Conservation (phyloP, 495 filamentous ascomycete species). For the Podospora bellae-mahoneyi region DNA sequence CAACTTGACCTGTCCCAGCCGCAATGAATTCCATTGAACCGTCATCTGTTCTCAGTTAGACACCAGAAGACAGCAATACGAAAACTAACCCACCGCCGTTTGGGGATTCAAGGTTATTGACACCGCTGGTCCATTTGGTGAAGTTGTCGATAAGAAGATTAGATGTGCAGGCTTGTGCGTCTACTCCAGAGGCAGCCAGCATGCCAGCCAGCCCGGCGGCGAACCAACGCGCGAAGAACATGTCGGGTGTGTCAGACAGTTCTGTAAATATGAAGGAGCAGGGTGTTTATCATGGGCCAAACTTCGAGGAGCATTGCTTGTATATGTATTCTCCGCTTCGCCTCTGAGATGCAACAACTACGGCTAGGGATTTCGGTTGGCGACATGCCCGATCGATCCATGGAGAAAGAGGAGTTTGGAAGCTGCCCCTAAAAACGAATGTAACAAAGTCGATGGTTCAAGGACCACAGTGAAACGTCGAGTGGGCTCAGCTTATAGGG, state of each 20-base stretch:
- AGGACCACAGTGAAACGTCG: slow-evolving; percentile 18
- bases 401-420: neutral
- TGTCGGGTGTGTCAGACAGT: slow-evolving; percentile 16
- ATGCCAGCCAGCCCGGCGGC: slow-evolving; percentile 30
- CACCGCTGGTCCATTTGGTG: slow-evolving; percentile 47
- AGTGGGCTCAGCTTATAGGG: slow-evolving; percentile 25
- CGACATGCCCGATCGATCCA: neutral
- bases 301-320: neutral
- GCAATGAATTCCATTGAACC: slow-evolving; percentile 51
- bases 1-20: slow-evolving; percentile 44
- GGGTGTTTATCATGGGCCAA: neutral
- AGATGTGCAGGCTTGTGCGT: slow-evolving; percentile 44
- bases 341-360: slow-evolving; percentile 3
- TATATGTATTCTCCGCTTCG: neutral
- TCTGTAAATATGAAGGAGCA: neutral
- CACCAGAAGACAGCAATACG: neutral
- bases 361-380: slow-evolving; percentile 8
- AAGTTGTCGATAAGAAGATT: slow-evolving; percentile 59
- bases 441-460: slow-evolving; percentile 3
- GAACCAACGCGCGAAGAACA: slow-evolving; percentile 27
- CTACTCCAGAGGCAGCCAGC: slow-evolving; percentile 22
- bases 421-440: neutral
- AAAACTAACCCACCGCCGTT: slow-evolving; percentile 39
- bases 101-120: slow-evolving; percentile 48
- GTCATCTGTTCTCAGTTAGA: slow-evolving; percentile 46